Base-by-base conservation (phyloP, 805 yeast species). In the Pichia manshurica region DNA sequence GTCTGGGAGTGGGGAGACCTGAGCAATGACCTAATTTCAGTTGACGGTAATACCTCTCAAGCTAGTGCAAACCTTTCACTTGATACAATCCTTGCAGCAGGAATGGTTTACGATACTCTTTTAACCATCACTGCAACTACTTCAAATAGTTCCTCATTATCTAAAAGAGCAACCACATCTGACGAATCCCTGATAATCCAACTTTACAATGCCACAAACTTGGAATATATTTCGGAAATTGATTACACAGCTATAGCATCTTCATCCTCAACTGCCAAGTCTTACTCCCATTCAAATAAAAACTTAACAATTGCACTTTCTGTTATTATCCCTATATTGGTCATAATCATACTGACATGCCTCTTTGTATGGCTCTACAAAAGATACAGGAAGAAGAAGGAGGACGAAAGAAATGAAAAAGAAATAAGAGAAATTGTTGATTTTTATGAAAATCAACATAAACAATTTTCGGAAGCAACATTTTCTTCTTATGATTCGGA, bases 81-180 rank as follows among this genome's bases (percentile, higher is more conserved):
- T 17, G 59, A 56, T 39, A 37, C 48, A 4, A 53, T 68, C 8
- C 39, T 65, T 7, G 84, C 84, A 1, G 83, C 79, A 0, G 75
- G 78, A 2, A 67, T 74, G 2, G 64, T 79, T 22, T 77, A 75
- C 56, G 70, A 74, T 45, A 75, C 82, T 0, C 60, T 80, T 40
- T 59, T 80, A 1, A 70, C 75, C 13, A 63, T 79, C 9, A 8
- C 29, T 25, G 29, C n/a, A n/a, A n/a, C n/a, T n/a, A n/a, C n/a
- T n/a, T 60, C 64, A 19, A 61, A 28, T 9, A 31, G 39, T 7
- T 51, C 22, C 3, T 19, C 32, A 16, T 17, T 16, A 15, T 8
- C 8, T 12, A 28, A 41, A 3, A 21, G 48, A 7, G 45, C 50
- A 10, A 36, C 42, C 2, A 63, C 63, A 36, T 48, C 64, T 23